A percentile compares a stretch with the other conserved stretches of the same genome.
phyloP scores from a whole-genome alignment of 805 yeast species.

The Saccharomycopsis synnaedendra region DNA sequence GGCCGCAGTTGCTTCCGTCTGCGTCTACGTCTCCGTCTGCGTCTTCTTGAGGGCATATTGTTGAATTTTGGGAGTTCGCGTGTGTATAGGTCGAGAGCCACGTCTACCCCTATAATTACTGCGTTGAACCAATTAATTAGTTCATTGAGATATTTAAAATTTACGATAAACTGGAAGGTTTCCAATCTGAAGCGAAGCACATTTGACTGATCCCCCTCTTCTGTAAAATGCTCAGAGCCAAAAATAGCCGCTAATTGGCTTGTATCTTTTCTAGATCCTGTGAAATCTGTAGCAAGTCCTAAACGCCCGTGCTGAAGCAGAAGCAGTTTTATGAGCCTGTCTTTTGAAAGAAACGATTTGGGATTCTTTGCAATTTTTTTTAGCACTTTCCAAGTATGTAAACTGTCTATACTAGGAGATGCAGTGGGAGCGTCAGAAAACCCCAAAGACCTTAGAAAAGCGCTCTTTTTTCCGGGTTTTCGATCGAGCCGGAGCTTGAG shows the following conservation, averaged over 20 bases:
- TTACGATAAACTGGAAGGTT: conserved; percentile 10
- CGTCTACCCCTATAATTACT: conserved; percentile 66
- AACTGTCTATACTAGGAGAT: neutral
- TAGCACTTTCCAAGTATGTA: conserved; percentile 7
- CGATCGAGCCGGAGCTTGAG: neutral
- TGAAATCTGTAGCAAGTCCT: conserved; percentile 15
- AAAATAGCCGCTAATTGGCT: neutral
- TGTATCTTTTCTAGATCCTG: conserved; percentile 5
- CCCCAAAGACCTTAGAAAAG: conserved; percentile 4
- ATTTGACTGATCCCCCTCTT: neutral
- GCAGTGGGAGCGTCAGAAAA: neutral
- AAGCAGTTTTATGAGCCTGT: conserved; percentile 9
- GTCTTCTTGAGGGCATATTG: conserved; percentile 58
- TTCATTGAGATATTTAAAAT: conserved; percentile 15
- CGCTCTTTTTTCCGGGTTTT: conserved; percentile 3
- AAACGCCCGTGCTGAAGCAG: conserved; percentile 14
- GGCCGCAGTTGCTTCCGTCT: conserved; percentile 43
- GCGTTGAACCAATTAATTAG: conserved; percentile 32
- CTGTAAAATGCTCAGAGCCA: conserved; percentile 4
- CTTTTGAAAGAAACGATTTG: neutral
- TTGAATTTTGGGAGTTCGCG: conserved; percentile 69
- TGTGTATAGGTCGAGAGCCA: conserved; percentile 63
- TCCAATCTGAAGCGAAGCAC: conserved; percentile 12
- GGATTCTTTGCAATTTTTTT: conserved; percentile 10
- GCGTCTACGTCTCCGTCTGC: conserved; percentile 71